Conservation (phyloP, 2,329 filamentous ascomycete species). For the Penicillium oxalicum region DNA sequence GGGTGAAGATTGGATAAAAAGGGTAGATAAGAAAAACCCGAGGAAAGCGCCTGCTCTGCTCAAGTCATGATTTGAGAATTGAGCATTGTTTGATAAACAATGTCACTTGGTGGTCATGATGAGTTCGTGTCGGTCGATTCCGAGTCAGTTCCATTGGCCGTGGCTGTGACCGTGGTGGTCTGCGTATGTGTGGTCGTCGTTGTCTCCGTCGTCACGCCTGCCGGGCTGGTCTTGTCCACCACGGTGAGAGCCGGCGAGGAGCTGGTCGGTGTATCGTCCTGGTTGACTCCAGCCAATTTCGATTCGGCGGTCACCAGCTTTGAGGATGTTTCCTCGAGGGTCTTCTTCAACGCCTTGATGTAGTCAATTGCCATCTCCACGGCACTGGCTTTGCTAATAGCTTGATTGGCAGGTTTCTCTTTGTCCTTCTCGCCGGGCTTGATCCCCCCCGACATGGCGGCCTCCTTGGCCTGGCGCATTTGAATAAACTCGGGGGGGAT, state of each 20-base stretch:
- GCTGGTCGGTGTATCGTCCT: constrained; percentile 1
- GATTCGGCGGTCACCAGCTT: constrained; percentile 61
- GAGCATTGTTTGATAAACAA: constrained; percentile 2
- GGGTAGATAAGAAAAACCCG: no score
- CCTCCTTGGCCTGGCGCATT: constrained; percentile 37
- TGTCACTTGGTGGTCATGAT: constrained; percentile 3
- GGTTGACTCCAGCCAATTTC: constrained; percentile 11
- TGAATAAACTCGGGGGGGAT: constrained; percentile 56
- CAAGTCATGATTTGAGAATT: no score
- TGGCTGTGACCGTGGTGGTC: neutral
- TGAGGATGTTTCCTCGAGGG: constrained; percentile 60
- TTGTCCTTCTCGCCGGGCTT: constrained; percentile 42
- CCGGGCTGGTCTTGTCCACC: constrained; percentile 1
- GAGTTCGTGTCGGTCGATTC: constrained; percentile 1
- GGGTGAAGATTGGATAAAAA: no score
- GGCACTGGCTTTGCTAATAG: constrained; percentile 89
- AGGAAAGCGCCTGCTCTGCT: no score
- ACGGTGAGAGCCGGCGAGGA: neutral
- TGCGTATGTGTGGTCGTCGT: neutral
- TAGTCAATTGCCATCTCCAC: constrained; percentile 97
- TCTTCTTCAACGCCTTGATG: constrained; percentile 75
- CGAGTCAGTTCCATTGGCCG: neutral
- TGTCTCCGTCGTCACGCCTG: neutral
- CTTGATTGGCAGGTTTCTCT: constrained; percentile 47
- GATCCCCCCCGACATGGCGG: constrained; percentile 38